Conservation (phyloP, 495 filamentous ascomycete species). For the Letharia lupina region DNA sequence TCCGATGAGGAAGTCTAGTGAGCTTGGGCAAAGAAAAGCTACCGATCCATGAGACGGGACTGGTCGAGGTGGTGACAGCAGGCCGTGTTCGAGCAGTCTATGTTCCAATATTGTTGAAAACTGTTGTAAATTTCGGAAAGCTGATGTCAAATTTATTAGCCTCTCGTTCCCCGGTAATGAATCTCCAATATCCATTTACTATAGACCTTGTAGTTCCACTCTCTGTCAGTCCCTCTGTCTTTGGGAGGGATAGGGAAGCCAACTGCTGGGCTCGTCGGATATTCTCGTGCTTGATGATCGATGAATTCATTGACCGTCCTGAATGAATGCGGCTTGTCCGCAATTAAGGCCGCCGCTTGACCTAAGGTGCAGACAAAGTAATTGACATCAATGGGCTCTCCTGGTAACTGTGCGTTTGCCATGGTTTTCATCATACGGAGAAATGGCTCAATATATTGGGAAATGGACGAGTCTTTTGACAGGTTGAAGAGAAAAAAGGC, state of each 20-base stretch:
- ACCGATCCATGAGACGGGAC: conserved; percentile 21
- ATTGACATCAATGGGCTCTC: conserved; percentile 20
- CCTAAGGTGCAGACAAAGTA: conserved; percentile 48
- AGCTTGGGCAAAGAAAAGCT: conserved; percentile 43
- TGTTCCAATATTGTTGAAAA: neutral
- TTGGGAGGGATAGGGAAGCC: conserved; percentile 33
- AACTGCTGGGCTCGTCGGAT: conserved; percentile 34
- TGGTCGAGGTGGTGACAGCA: conserved; percentile 13
- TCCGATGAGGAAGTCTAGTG: conserved; percentile 39
- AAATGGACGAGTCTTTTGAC: neutral
- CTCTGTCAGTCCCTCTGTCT: neutral
- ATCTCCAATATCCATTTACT: conserved; percentile 3
- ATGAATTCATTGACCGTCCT: conserved; percentile 41
- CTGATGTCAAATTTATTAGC: neutral
- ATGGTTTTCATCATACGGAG: neutral
- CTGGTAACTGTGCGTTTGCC: neutral
- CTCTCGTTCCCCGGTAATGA: neutral
- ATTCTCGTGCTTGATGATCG: conserved; percentile 32
- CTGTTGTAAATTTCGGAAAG: conserved; percentile 5
- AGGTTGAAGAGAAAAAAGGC: neutral
- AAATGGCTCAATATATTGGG: neutral
- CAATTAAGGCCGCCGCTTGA: conserved; percentile 34
- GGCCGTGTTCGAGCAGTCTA: neutral
- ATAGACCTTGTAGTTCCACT: conserved; percentile 25
- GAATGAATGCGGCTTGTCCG: conserved; percentile 25